phyloP scores from a whole-genome alignment of 2,329 filamentous ascomycete genomes.

The Hypoxylon sp. region DNA sequence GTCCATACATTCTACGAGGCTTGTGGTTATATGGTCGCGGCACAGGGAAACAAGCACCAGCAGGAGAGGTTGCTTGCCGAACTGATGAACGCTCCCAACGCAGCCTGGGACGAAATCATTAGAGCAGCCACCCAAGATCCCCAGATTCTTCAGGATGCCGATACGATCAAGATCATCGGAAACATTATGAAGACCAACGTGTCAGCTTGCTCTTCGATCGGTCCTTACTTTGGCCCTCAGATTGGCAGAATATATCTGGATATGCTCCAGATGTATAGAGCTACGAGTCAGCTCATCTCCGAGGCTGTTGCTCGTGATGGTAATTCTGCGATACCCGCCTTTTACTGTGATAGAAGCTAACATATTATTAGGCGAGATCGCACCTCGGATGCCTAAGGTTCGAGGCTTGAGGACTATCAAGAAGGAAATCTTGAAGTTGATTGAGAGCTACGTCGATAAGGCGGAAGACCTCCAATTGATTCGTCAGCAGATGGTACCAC shows the following conservation, averaged over 20 bases:
- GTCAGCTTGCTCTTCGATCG: conserved; percentile 96
- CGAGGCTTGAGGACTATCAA: conserved; percentile 97
- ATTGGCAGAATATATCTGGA: conserved; percentile 98
- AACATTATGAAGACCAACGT: conserved; percentile 99
- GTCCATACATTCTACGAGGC: conserved; percentile 99
- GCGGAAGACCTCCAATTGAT: conserved; percentile 96
- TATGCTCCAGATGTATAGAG: conserved; percentile 99
- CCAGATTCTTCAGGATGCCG: conserved; percentile 87
- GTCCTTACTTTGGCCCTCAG: conserved; percentile 97
- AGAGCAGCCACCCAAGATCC: conserved; percentile 87
- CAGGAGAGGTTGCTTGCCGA: conserved; percentile 94
- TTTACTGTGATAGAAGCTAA: conserved; percentile 54
- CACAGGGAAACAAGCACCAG: conserved; percentile 93
- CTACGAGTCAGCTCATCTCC: conserved; percentile 95
- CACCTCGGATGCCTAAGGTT: conserved; percentile 97
- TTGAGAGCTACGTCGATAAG: conserved; percentile 98
- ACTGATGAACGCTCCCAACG: conserved; percentile 93
- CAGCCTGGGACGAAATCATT: conserved; percentile 97
- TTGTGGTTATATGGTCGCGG: conserved; percentile 98
- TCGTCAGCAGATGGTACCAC: conserved; percentile 94
- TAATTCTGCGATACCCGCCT: conserved; percentile 56
- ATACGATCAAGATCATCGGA: conserved; percentile 98
- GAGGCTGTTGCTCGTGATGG: conserved; percentile 90
- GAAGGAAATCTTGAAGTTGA: conserved; percentile 98
- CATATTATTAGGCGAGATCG: conserved; percentile 77